phyloP scores from a whole-genome alignment of 2,329 filamentous ascomycete species.

The Apiospora pterosperma region DNA sequence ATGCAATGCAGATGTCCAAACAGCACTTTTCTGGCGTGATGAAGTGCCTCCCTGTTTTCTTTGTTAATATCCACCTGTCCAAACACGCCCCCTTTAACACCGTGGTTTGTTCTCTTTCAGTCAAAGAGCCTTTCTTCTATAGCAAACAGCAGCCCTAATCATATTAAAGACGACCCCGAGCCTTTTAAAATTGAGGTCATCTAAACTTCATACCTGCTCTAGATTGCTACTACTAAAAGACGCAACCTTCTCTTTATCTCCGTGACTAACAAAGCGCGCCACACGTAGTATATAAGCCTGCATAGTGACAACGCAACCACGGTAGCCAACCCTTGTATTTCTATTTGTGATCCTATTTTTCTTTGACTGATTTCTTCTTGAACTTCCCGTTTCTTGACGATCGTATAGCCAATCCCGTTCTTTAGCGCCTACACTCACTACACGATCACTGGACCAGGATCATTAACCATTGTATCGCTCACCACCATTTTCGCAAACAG shows the following conservation, averaged over 20 bases:
- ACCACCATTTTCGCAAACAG: not conserved
- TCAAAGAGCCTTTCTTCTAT: not conserved
- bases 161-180: not conserved
- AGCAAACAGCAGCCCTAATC: not conserved
- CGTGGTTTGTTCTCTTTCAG: not conserved
- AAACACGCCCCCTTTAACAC: not conserved
- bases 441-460: too few species aligned
- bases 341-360: not conserved
- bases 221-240: not conserved
- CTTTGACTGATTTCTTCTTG: not conserved
- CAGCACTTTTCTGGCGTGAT: too few species aligned
- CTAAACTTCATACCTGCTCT: not conserved
- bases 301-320: not conserved
- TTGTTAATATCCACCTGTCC: not conserved
- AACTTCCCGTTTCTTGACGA: not conserved
- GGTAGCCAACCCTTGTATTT: not conserved
- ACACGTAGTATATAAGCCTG: not conserved
- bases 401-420: not conserved
- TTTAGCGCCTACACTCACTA: not conserved
- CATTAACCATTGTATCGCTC: not conserved
- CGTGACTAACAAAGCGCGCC: not conserved
- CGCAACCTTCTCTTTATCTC: not conserved
- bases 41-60: not conserved
- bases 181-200: not conserved
- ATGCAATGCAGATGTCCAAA: too few species aligned